These are phyloP conservation scores for Linaria vulgaris DNA, from an alignment of 257 asterid genomes.

Conservation along the genomic window DNA sequence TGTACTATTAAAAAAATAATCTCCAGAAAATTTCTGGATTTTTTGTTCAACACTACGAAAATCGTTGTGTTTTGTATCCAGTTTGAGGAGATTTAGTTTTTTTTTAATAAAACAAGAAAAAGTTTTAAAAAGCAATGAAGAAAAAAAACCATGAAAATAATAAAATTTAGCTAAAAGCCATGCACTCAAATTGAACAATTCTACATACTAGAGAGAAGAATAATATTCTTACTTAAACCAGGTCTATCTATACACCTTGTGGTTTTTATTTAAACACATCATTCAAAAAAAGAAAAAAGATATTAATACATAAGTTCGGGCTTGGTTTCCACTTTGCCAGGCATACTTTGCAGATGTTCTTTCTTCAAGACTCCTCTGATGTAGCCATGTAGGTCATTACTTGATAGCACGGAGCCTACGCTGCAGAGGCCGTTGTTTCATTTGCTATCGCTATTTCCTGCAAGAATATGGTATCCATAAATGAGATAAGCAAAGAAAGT, in stretches of 20 bases:
- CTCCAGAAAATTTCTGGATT: too few relatives aligned
- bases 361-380: background rate
- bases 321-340: background rate
- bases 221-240: background rate
- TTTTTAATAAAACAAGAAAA: too few relatives aligned
- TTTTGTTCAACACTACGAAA: too few relatives aligned
- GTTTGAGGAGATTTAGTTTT: too few relatives aligned
- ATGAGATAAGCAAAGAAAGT: background rate
- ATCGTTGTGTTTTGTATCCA: too few relatives aligned
- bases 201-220: background rate
- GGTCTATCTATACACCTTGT: background rate
- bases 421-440: constrained; percentile 33
- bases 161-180: too few relatives aligned
- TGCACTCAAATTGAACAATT: too few relatives aligned
- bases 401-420: background rate
- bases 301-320: background rate
- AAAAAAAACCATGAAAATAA: too few relatives aligned
- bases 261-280: background rate
- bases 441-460: constrained; percentile 44
- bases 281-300: background rate
- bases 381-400: constrained; percentile 1
- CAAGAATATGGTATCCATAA: constrained; percentile 13
- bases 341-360: constrained; percentile 1
- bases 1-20: too few relatives aligned
- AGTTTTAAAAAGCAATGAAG: too few relatives aligned